Conservation (phyloP, 345 rosid species). For the Chamaenerion angustifolium region DNA sequence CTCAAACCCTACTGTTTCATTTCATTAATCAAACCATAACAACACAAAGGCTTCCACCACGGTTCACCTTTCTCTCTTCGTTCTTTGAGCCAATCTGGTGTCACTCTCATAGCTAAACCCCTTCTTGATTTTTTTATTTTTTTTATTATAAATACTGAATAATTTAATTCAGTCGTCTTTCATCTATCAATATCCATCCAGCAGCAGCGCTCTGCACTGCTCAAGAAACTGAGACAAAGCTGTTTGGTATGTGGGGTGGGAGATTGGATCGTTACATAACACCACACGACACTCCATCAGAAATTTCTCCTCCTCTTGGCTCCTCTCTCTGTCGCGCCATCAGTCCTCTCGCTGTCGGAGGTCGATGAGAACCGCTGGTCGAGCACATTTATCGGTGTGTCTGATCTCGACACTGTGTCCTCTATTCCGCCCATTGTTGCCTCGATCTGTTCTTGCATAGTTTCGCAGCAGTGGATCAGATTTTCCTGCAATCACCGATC, state of each 20-base stretch:
- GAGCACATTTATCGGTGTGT: constrained; percentile 34
- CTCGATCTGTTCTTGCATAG: constrained; percentile 26
- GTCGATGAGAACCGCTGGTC: constrained; percentile 18
- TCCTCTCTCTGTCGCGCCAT: constrained; percentile 8
- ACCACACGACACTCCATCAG: background rate
- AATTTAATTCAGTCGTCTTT: no score
- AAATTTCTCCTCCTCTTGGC: constrained; percentile 9
- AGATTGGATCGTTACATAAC: background rate
- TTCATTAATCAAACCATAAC: background rate
- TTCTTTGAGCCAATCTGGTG: constrained; percentile 5
- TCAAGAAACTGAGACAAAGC: no score
- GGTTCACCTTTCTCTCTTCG: no score
- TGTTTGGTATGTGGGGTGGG: no score
- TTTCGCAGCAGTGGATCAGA: constrained; percentile 24
- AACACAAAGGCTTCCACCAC: no score
- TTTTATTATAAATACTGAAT: no score
- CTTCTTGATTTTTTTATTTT: no score
- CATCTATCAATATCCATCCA: no score
- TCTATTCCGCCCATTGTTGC: constrained; percentile 12
- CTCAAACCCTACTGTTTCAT: no score
- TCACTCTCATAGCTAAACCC: no score
- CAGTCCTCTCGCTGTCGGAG: constrained; percentile 22
- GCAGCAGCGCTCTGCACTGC: no score
- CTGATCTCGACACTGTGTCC: constrained; percentile 21
- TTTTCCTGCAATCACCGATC: constrained; percentile 19